Evolutionary conservation across 2,329 filamentous ascomycete genomes (phyloP), one percentile per base, ranked within the genome.

Genomic region (Talaromyces sp.): DNA sequence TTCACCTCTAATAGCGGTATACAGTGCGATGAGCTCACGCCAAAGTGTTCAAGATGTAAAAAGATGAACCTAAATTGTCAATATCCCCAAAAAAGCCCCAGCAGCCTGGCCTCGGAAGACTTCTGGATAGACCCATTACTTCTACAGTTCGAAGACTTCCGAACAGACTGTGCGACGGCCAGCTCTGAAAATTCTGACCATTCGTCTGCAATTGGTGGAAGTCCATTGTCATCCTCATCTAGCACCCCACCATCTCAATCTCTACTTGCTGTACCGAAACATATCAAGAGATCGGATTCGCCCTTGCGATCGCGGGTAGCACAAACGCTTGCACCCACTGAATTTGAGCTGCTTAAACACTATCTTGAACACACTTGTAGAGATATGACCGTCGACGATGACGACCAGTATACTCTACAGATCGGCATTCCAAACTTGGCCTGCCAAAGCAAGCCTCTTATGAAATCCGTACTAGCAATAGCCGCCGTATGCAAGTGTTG

Each of bases 361-460:
- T 81, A 78, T 52, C 69, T 80, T 44, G 72, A 74, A 0, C 78
- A 80, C 62, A 79, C 78, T 0, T 75, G 77, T 47, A 72, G 64
- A 4, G 70, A 70, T 3, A 68, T 76, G 16, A 71, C 78, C 0
- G 72, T 73, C 31, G 78, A 77, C 23, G 56, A 69, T 1, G 69
- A 75, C 1, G 78, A 80, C 53, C 68, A 75, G 14, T 78, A 78
- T 44, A 73, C 77, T 0, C 63, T 81, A 1, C 73, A 77, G 10
- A 70, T 80, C 6, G 75, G 78, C 0, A 75, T 81, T 31, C 78
- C 78, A 0, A 79, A 75, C 18, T 67, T 81, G 0, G 79, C 78
- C 0, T 75, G 79, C 54, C 66, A 68, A 5, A 76, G 73, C 61
- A 72, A 70, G 10, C 70, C 74, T 1, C 71, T 81, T 2, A 79